phyloP scores from a whole-genome alignment of 371 early-diverging fungal species.

The Saksenaea oblongispora region DNA sequence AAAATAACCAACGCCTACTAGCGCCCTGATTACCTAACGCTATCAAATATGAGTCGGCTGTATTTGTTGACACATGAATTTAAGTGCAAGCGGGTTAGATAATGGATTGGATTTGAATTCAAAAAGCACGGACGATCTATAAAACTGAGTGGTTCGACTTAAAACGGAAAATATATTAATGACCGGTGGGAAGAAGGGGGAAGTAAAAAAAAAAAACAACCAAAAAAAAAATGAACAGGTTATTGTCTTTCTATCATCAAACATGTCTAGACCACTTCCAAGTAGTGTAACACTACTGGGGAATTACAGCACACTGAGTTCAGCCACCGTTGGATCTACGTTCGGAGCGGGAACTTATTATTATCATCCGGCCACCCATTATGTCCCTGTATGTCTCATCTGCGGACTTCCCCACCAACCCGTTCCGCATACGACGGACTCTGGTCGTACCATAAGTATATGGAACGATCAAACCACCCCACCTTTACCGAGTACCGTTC shows the following conservation, averaged over 20 bases:
- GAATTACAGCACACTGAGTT: background rate
- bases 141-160: too few species aligned
- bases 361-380: background rate
- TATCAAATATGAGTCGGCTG: too few species aligned
- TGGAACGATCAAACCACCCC: background rate
- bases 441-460: background rate
- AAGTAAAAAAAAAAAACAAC: too few species aligned
- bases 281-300: background rate
- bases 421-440: background rate
- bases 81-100: too few species aligned
- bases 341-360: background rate
- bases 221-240: too few species aligned
- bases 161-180: too few species aligned
- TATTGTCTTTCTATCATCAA: background rate
- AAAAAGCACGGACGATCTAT: too few species aligned
- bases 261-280: background rate
- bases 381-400: conserved; percentile 3
- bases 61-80: too few species aligned
- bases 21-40: too few species aligned
- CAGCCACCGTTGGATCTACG: background rate
- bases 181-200: too few species aligned
- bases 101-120: too few species aligned
- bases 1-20: too few species aligned
- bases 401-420: conserved; percentile 15
- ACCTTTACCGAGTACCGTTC: background rate